Conservation (phyloP, 75 land plant species). For the Sequoiadendron giganteum region DNA sequence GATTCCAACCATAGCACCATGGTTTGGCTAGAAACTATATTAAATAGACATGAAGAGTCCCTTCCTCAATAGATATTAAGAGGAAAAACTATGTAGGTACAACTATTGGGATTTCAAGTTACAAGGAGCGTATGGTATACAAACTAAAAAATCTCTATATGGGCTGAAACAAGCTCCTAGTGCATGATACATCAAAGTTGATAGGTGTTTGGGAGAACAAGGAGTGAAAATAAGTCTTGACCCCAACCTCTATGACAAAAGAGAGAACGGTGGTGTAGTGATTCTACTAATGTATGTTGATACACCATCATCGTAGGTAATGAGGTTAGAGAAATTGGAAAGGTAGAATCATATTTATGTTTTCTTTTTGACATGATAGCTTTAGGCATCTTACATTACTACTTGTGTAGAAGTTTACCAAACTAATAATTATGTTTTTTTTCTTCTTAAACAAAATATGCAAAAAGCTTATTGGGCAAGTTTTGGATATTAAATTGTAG, state of each 20-base stretch:
- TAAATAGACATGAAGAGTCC: too few relatives aligned
- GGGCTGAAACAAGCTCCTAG: background rate
- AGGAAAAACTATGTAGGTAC: too few relatives aligned
- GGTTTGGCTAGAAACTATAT: too few relatives aligned
- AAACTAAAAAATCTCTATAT: background rate
- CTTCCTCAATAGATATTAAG: too few relatives aligned
- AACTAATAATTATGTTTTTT: too few relatives aligned
- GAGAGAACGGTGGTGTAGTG: background rate
- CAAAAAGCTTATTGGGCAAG: background rate
- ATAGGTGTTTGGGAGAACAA: background rate
- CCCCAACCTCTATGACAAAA: background rate
- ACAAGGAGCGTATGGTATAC: background rate
- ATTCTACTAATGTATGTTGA: background rate
- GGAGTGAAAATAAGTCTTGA: background rate
- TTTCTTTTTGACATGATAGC: background rate
- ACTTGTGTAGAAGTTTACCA: too few relatives aligned
- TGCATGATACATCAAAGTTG: background rate
- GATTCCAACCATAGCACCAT: too few relatives aligned
- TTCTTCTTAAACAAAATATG: background rate
- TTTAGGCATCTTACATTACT: too few relatives aligned
- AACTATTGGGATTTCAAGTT: too few relatives aligned
- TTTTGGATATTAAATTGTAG: background rate
- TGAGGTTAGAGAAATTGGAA: background rate
- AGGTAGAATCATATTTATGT: background rate
- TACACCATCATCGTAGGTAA: background rate